Percentiles rank a stretch among this genome's conserved stretches.
Evolutionary conservation across 176 grass and related monocot genomes (phyloP).

Genomic region (Musa acuminata): DNA sequence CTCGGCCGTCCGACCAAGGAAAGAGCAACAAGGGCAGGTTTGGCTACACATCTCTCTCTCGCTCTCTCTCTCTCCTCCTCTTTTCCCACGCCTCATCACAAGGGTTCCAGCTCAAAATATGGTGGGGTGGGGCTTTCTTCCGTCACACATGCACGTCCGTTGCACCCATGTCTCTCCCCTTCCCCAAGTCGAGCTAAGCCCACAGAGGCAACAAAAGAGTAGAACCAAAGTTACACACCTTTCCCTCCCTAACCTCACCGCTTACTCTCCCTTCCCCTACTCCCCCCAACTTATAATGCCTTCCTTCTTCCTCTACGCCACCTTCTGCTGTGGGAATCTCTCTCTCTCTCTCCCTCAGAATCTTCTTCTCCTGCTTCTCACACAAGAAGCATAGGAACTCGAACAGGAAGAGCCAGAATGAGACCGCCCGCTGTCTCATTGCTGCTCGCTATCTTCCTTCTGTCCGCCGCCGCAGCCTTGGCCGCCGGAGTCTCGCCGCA

Average conservation of each 20-base stretch:
- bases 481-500: slow-evolving; percentile 20
- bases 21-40: neutral
- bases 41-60: neutral
- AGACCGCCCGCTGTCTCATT: neutral
- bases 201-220: neutral
- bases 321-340: neutral
- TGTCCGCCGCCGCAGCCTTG: slow-evolving; percentile 32
- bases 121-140: neutral
- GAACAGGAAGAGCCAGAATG: neutral
- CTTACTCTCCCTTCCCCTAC: neutral
- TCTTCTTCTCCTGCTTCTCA: neutral
- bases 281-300: neutral
- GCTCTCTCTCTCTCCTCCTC: no score
- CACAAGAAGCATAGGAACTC: neutral
- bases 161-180: neutral
- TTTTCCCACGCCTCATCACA: neutral
- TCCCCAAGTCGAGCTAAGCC: neutral
- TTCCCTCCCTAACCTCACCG: neutral
- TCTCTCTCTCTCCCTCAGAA: neutral
- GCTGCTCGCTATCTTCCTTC: neutral
- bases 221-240: neutral
- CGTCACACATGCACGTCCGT: neutral
- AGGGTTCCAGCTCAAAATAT: neutral
- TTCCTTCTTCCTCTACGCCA: no score
- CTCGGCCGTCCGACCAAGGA: neutral